Evolutionary conservation across 2,329 filamentous ascomycete genomes (phyloP), one percentile per base, ranked within the genome.

Genomic region (Hansfordia pulvinata): DNA sequence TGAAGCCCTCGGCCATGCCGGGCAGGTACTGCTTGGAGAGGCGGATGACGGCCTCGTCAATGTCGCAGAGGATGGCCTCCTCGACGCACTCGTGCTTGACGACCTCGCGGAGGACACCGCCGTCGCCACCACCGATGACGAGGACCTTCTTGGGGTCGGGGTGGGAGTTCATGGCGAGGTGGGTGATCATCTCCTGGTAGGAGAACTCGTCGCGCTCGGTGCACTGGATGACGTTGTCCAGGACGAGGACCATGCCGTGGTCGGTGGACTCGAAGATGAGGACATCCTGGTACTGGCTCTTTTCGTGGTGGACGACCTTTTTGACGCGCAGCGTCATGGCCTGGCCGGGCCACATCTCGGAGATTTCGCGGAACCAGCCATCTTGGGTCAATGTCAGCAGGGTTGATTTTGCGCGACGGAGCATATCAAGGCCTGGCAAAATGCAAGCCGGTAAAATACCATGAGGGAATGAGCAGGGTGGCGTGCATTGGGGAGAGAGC

Each of bases 331-430:
- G 78, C 43, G 82, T 94, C 88, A 96, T 96, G 54, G 90, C 90
- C 67, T 96, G 90, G 55, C 90, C 84, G 36, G 90, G 88, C 90
- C 90, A 98, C 88, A 98, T 96, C 52, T 90, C 67, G 44, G 82
- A 93, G 62, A 93, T 86, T 66, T 98, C 90, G 58, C 85, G 82
- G 79, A 98, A 98, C 90, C 90, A 98, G 64, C 88, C 90, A 93
- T 96, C 90, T 93, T 43, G 10, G 32, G 23, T 23, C 23, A 18
- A 28, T 13, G 26, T 30, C 19, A 35, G 28, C 17, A 20, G 15
- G 12, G 19, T 26, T 25, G 19, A 28, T 6, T 13, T 11, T 10
- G 11, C 17, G 19, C 8, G 14, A 11, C 17, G 22, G 11, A 14
- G 8, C 20, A 17, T 17, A 19, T 12, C 14, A 16, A 26, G 15